Percentiles rank a stretch among this genome's conserved stretches.
These are phyloP conservation scores for Clarireedia monteithiana DNA, from an alignment of 2,329 filamentous ascomycete species.

Conservation along the genomic window DNA sequence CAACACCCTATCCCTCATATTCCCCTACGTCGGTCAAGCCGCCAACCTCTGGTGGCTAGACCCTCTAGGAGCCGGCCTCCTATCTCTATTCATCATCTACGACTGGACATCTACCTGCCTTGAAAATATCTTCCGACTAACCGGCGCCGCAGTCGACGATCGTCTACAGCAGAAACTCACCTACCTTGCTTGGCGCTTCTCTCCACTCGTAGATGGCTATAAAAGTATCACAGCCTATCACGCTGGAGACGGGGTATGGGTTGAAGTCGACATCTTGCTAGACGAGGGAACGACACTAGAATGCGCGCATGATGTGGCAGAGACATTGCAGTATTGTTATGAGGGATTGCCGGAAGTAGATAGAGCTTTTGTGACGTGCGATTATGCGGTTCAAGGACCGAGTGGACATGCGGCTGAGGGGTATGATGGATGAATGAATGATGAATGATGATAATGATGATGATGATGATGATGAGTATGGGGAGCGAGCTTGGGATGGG, in stretches of 20 bases:
- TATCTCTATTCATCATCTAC: constrained; percentile 59
- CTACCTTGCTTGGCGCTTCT: constrained; percentile 47
- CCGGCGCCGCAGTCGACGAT: constrained; percentile 44
- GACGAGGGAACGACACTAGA: constrained; percentile 41
- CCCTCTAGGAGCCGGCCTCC: constrained; percentile 46
- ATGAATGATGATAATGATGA: background rate
- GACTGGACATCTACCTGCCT: constrained; percentile 56
- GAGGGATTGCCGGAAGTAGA: constrained; percentile 37
- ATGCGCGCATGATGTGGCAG: constrained; percentile 46
- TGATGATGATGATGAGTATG: no score
- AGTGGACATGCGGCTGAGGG: constrained; percentile 20
- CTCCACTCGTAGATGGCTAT: constrained; percentile 40
- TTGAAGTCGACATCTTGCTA: constrained; percentile 50
- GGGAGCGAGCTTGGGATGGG: background rate
- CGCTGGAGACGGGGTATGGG: constrained; percentile 52
- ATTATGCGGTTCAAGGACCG: constrained; percentile 26
- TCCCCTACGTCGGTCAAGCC: constrained; percentile 49
- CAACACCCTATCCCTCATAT: constrained; percentile 51
- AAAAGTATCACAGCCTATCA: constrained; percentile 48
- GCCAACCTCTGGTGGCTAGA: constrained; percentile 58
- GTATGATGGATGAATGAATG: background rate
- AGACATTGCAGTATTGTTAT: constrained; percentile 52
- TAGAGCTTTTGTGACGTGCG: constrained; percentile 31
- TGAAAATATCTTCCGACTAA: constrained; percentile 48
- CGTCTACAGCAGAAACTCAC: constrained; percentile 44